A percentile compares a stretch with the other conserved stretches of the same genome.
Evolutionary conservation across 257 asterid species (phyloP).

Genomic region (Solanum chilense): DNA sequence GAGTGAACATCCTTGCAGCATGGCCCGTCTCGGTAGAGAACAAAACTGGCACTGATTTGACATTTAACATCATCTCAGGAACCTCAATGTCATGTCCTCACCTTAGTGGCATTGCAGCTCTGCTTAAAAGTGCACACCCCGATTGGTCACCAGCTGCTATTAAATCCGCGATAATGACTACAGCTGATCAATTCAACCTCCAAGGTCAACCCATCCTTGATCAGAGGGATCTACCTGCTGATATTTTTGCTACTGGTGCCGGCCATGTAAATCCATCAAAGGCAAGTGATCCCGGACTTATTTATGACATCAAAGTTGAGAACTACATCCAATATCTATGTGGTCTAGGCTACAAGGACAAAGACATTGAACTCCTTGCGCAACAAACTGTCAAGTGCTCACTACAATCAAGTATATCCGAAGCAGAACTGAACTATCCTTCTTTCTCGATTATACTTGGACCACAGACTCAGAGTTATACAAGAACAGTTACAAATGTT

Average conservation of each 20-base stretch:
- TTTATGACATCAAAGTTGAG: not conserved
- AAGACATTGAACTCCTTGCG: not conserved
- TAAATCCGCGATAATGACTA: slow-evolving; percentile 13
- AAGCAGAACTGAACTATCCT: slow-evolving; percentile 35
- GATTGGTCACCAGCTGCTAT: slow-evolving; percentile 11
- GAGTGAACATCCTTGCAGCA: slow-evolving; percentile 13
- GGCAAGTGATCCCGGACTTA: slow-evolving; percentile 15
- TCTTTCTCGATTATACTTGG: slow-evolving; percentile 15
- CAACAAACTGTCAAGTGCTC: slow-evolving; percentile 15
- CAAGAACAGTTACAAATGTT: slow-evolving; percentile 30
- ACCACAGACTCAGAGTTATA: slow-evolving; percentile 8
- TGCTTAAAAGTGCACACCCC: slow-evolving; percentile 5
- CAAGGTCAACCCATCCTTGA: not conserved
- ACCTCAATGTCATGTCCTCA: slow-evolving; percentile 21
- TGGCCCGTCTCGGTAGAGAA: slow-evolving; percentile 5
- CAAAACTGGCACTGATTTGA: slow-evolving; percentile 1
- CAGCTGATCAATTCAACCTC: slow-evolving; percentile 4
- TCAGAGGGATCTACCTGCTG: slow-evolving; percentile 1
- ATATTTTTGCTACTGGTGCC: slow-evolving; percentile 21
- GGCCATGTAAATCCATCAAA: slow-evolving; percentile 31
- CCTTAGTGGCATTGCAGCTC: slow-evolving; percentile 9
- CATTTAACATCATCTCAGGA: slow-evolving; percentile 14
- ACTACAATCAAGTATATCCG: slow-evolving; percentile 1
- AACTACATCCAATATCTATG: slow-evolving; percentile 9
- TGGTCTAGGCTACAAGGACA: slow-evolving; percentile 6